Evolutionary conservation across 164 flowering plant species (phyloP), one percentile per base, ranked within the genome.

Genomic region (Magnolia changhungtana): DNA sequence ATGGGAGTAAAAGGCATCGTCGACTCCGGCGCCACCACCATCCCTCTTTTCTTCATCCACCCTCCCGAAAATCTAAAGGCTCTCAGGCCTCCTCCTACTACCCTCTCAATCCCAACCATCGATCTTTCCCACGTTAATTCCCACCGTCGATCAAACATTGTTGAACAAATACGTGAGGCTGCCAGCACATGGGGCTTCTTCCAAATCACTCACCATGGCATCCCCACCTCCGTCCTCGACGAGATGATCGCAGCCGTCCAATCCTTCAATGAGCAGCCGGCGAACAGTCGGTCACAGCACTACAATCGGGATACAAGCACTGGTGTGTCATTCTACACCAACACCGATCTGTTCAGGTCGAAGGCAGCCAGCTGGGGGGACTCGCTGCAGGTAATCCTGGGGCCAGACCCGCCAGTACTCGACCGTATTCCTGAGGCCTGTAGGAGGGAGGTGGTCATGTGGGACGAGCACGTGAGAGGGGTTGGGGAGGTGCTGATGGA

Each of bases 1-100:
- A 63, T 79, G 50, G 94, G 96, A 31, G 90, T 89, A 8, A 89
- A 89, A 71, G 96, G 96, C 72, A 86, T 92, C 13, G 79, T 81
- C 21, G 94, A 90, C 74, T 85, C 91, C 7, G 92, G 91, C 76
- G 67, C 87, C 77, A 78, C 83, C 52, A 18, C 87, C 82, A 85
- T 92, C 78, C 95, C 97, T 13, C 79, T 83, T 10, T 63, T 90
- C 78, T 92, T 92, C 81, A 16, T 85, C 74, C 91, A 89, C 81
- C 89, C 88, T 5, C 83, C 87, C 4, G 85, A 82, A 23, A 72
- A 78, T 21, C 83, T 84, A 37, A 52, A 65, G 45, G 45, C 45
- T 45, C 77, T 51, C 23, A 66, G 55, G 1, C 13, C 63, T 4
- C 10, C 31, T 2, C 20, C 75, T 4, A 2, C 51, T 6, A 50